A percentile compares a stretch with the other conserved stretches of the same genome.
These are phyloP conservation scores for Chalara sp. DNA, from an alignment of 2,329 filamentous ascomycete species.

Conservation along the genomic window DNA sequence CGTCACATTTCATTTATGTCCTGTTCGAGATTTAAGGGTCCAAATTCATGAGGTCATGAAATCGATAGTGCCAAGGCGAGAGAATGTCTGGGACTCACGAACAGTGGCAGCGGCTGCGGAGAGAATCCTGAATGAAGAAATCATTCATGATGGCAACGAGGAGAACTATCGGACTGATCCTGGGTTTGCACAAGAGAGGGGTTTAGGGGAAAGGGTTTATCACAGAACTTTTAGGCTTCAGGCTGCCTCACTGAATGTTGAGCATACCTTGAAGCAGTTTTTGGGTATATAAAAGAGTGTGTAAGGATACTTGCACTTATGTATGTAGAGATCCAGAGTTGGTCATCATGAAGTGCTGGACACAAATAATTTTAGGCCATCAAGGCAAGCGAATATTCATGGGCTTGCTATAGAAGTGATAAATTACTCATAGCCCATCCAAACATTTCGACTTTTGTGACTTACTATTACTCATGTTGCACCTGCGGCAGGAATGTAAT, in stretches of 20 bases:
- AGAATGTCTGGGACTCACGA: slow-evolving; percentile 2
- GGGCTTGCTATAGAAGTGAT: too few species aligned
- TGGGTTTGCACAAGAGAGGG: neutral
- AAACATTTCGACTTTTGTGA: too few species aligned
- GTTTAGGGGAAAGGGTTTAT: neutral
- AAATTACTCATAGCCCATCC: too few species aligned
- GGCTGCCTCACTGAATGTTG: neutral
- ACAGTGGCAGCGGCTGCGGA: neutral
- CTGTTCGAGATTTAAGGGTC: neutral
- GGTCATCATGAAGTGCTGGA: too few species aligned
- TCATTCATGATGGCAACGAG: neutral
- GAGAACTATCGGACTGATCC: neutral
- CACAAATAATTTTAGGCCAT: too few species aligned
- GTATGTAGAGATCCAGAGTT: too few species aligned
- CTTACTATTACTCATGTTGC: too few species aligned
- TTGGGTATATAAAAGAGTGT: neutral
- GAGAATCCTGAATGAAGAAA: neutral
- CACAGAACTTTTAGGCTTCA: neutral
- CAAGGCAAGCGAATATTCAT: too few species aligned
- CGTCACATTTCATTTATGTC: neutral
- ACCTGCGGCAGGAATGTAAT: too few species aligned
- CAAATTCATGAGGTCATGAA: neutral
- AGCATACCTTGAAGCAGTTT: neutral
- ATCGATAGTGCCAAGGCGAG: slow-evolving; percentile 1
- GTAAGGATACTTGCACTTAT: too few species aligned